A percentile compares a stretch with the other conserved stretches of the same genome.
phyloP scores from a whole-genome alignment of 2,329 filamentous ascomycete species.

The Fusarium zealandicum region DNA sequence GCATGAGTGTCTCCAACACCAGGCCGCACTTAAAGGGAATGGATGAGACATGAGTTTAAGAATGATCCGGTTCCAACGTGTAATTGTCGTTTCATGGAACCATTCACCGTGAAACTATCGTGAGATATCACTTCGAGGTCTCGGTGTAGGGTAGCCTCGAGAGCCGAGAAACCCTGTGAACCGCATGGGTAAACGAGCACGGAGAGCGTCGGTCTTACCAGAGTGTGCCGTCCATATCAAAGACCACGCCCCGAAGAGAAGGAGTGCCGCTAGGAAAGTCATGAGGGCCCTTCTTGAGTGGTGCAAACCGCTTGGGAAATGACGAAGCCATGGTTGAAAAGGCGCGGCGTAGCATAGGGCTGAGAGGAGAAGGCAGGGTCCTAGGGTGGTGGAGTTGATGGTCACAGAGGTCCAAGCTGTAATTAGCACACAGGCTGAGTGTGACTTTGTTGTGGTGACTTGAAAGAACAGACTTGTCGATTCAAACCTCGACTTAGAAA shows the following conservation, averaged over 20 bases:
- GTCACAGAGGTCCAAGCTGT: no score
- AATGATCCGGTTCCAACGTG: neutral
- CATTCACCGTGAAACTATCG: neutral
- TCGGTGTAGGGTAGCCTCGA: constrained; percentile 19
- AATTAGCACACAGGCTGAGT: neutral
- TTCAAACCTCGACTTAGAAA: neutral
- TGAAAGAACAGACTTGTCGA: no score
- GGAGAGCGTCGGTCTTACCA: constrained; percentile 66
- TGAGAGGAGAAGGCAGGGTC: neutral
- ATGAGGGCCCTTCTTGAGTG: constrained; percentile 53
- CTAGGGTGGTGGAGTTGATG: neutral
- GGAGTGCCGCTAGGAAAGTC: constrained; percentile 48
- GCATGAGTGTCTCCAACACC: neutral
- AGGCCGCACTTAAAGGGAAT: no score
- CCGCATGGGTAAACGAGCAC: neutral
- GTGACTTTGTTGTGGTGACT: neutral
- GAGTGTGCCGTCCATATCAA: constrained; percentile 94
- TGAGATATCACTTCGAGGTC: no score
- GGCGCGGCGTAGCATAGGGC: constrained; percentile 40
- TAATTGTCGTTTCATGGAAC: neutral
- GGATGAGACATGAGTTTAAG: no score
- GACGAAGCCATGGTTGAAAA: constrained; percentile 53
- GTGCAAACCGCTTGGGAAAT: constrained; percentile 61
- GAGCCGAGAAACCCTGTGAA: constrained; percentile 2
- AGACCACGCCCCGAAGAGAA: constrained; percentile 70